Percentiles rank a stretch among this genome's conserved stretches.
Conservation (phyloP, 2,329 filamentous ascomycete species). For the Acarospora socialis region DNA sequence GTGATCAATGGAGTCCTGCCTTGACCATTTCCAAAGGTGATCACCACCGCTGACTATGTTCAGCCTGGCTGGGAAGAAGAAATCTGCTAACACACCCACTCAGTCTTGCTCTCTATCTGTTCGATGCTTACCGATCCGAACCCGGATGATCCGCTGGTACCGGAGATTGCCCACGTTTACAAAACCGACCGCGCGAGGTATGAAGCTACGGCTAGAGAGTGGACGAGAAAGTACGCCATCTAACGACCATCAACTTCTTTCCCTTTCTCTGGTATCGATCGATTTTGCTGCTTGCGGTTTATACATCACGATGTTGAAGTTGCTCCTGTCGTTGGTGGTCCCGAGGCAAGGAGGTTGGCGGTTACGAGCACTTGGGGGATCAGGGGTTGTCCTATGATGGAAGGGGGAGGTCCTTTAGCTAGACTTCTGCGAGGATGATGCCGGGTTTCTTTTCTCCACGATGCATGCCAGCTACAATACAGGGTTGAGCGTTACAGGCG, state of each 20-base stretch:
- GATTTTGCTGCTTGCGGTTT: too few species aligned
- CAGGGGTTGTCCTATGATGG: too few species aligned
- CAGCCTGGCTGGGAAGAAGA: conserved; percentile 7
- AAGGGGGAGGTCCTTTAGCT: too few species aligned
- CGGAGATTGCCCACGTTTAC: conserved; percentile 98
- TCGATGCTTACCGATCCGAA: conserved; percentile 99
- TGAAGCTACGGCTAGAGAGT: conserved; percentile 91
- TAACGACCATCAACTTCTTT: too few species aligned
- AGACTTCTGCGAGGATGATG: conserved; percentile 1
- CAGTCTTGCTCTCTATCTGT: conserved; percentile 95
- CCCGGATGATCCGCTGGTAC: conserved; percentile 94
- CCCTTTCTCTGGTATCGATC: too few species aligned
- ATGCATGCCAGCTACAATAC: conserved; percentile 9
- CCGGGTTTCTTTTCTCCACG: conserved; percentile 5
- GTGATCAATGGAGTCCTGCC: conserved; percentile 98
- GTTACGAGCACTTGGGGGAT: too few species aligned
- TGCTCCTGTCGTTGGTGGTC: too few species aligned
- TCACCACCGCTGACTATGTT: conserved; percentile 12
- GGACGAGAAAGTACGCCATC: conserved; percentile 98
- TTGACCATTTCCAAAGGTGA: conserved; percentile 96
- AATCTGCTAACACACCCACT: conserved; percentile 4
- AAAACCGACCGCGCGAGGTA: conserved; percentile 95
- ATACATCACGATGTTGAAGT: too few species aligned
- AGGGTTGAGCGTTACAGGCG: conserved; percentile 7
- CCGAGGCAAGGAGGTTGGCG: too few species aligned